Percentiles rank a stretch among this genome's conserved stretches.
These are phyloP conservation scores for Ophiocordyceps unilateralis DNA, from an alignment of 2,329 filamentous ascomycete species.

Conservation along the genomic window DNA sequence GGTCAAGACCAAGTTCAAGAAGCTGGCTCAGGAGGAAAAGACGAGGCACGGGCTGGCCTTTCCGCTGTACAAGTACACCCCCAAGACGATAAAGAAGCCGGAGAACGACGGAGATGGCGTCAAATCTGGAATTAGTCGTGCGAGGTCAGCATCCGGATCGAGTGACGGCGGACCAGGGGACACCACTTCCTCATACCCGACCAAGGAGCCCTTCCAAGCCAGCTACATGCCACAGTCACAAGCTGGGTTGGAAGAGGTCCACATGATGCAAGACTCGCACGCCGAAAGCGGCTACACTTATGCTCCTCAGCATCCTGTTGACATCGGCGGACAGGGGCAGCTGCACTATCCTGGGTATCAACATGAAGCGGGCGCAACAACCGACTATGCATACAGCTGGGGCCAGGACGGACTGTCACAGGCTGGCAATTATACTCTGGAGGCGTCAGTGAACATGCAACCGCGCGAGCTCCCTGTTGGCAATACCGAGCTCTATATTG, in stretches of 20 bases:
- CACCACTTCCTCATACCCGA: not conserved
- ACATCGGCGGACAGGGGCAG: not conserved
- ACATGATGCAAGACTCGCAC: not conserved
- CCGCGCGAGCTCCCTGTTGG: not conserved
- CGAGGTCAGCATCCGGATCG: not conserved
- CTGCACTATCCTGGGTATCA: not conserved
- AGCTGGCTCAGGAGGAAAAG: slow-evolving; percentile 64
- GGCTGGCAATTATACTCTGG: not conserved
- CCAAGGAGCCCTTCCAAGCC: not conserved
- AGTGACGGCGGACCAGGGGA: not conserved
- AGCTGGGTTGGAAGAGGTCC: not conserved
- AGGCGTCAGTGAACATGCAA: not conserved
- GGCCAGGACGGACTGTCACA: not conserved
- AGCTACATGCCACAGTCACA: not conserved
- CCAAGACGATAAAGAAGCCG: slow-evolving; percentile 44
- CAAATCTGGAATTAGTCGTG: not conserved
- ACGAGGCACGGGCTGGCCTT: slow-evolving; percentile 73
- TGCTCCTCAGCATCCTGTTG: not conserved
- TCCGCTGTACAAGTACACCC: slow-evolving; percentile 87
- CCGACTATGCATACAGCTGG: not conserved
- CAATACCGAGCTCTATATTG: slow-evolving; percentile 2
- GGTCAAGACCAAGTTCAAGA: slow-evolving; percentile 58
- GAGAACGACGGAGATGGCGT: slow-evolving; percentile 3
- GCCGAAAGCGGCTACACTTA: not conserved
- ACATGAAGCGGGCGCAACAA: not conserved